Base-by-base conservation (phyloP, 2,329 filamentous ascomycete genomes). In the Massarina eburnea region DNA sequence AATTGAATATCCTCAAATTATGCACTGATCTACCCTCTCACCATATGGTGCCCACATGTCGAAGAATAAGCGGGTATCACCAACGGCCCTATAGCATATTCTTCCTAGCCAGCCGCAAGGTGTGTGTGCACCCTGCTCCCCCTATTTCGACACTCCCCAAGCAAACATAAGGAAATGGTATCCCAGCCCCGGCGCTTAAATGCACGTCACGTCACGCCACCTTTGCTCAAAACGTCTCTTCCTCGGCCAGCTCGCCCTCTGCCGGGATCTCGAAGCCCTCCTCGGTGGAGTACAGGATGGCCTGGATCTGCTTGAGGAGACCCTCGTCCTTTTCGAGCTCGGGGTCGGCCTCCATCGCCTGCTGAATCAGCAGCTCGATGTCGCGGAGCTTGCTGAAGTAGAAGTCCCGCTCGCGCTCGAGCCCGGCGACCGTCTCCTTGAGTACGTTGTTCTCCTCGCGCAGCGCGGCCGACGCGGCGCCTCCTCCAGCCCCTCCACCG, bases 381-480 rank as follows among this genome's bases (percentile, higher is more conserved):
- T 99, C 94, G 48, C 94, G 83, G 55, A 99, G 80, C 79, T 99
- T 99, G 80, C 89, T 95, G 74, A 99, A 99, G 79, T 99, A 99
- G 71, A 99, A 99, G 71, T 99, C 94, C 39, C 94, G 83, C 77
- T 99, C 94, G 61, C 94, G 86, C 79, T 99, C 94, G 33, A 99
- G 79, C 1, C 94, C 94, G 10, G 83, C 80, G n/a, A 99, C 92
- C 0, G 90, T 96, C 76, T 97, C 92, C 80, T 96, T 96, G 59
- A 97, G 80, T 21, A 88, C 88, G 33, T 81, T 80, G 68, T 95
- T 94, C 79, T 97, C 94, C 66, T 88, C 81, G 68, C 89, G 83
- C 59, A 99, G 76, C 3, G 85, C 90, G 9, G 88, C 83, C 21
- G 79, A 82, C 24, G 80, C 85, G 7, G 84, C 81, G 35, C 81